Percentiles rank a stretch among this genome's conserved stretches.
Evolutionary conservation across 495 filamentous ascomycete genomes (phyloP).

Genomic region (Talaromyces nanjingensis): DNA sequence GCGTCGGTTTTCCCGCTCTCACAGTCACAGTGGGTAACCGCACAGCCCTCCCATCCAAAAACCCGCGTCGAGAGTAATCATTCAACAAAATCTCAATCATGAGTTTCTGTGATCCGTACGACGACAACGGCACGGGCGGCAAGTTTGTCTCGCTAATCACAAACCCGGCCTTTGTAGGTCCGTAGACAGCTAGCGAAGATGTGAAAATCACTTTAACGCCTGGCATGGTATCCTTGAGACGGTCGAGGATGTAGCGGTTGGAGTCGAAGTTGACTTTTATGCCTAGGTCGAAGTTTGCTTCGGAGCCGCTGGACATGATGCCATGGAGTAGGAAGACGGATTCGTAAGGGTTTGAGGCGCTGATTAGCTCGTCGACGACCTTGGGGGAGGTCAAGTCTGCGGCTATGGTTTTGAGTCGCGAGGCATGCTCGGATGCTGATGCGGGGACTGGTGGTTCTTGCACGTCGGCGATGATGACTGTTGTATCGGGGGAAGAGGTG

Average conservation of each 20-base stretch:
- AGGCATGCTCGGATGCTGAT: conserved; percentile 34
- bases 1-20: conserved; percentile 64
- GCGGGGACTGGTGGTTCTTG: conserved; percentile 48
- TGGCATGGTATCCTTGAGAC: conserved; percentile 48
- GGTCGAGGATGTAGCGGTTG: conserved; percentile 56
- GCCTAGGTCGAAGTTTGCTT: conserved; percentile 69
- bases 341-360: conserved; percentile 36
- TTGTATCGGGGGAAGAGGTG: conserved; percentile 39
- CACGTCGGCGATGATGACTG: conserved; percentile 60
- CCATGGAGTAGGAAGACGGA: conserved; percentile 76
- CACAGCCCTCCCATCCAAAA: conserved; percentile 58
- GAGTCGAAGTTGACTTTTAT: conserved; percentile 69
- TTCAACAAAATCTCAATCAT: conserved; percentile 68
- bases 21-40: conserved; percentile 73
- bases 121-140: conserved; percentile 57
- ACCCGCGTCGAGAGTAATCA: conserved; percentile 65
- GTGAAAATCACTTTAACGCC: conserved; percentile 57
- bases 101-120: conserved; percentile 75
- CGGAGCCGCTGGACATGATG: conserved; percentile 74
- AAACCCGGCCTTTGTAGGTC: conserved; percentile 36
- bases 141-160: conserved; percentile 50
- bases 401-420: conserved; percentile 38
- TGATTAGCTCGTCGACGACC: conserved; percentile 50
- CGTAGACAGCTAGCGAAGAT: conserved; percentile 57
- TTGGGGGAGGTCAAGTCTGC: conserved; percentile 56